phyloP scores from a whole-genome alignment of 2,329 filamentous ascomycete species.

The Clarireedia paspali region DNA sequence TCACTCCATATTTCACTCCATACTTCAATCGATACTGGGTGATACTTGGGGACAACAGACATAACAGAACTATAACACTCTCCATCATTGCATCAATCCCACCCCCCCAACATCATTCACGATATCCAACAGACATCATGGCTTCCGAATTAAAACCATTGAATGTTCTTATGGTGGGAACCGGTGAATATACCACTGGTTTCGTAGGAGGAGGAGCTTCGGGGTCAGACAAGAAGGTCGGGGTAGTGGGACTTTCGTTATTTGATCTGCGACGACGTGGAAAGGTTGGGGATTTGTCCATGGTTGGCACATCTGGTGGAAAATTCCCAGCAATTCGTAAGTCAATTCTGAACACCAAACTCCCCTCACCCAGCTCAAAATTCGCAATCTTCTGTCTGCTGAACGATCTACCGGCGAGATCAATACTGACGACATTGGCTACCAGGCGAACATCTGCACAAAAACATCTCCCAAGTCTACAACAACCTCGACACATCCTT shows the following conservation, averaged over 20 bases:
- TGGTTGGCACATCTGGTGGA: constrained; percentile 82
- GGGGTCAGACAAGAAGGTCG: constrained; percentile 90
- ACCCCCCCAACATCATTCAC: neutral
- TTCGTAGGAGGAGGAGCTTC: constrained; percentile 81
- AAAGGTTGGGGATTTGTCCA: constrained; percentile 77
- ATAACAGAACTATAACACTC: no score
- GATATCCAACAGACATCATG: neutral
- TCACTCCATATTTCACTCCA: neutral
- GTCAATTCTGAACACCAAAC: constrained; percentile 24
- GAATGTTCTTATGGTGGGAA: constrained; percentile 46
- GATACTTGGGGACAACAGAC: neutral
- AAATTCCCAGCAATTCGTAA: constrained; percentile 88
- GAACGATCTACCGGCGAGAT: no score
- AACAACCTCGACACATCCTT: constrained; percentile 85
- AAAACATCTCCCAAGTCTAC: constrained; percentile 83
- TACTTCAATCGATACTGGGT: constrained; percentile 1
- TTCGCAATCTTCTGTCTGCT: no score
- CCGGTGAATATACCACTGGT: constrained; percentile 93
- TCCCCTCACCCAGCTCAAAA: neutral
- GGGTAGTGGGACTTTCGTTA: constrained; percentile 81
- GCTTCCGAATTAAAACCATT: constrained; percentile 16
- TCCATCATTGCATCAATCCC: neutral
- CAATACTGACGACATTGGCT: neutral
- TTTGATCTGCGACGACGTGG: constrained; percentile 84
- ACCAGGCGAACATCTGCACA: constrained; percentile 69